Percentiles rank a stretch among this genome's conserved stretches.
Conservation (phyloP, 2,329 filamentous ascomycete genomes). For the Didymella segeticola region DNA sequence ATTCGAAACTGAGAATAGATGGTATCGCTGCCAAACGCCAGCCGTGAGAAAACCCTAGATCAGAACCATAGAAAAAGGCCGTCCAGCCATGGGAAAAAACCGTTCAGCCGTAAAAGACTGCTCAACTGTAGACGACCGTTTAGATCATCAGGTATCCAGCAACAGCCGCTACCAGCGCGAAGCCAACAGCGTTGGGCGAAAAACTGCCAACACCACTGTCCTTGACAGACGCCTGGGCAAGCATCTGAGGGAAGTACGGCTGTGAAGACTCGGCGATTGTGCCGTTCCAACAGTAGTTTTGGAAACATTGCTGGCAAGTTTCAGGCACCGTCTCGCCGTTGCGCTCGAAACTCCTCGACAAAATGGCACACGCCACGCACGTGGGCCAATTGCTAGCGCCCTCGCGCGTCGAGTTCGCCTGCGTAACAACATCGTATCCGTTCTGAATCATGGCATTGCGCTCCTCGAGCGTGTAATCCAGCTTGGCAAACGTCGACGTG, state of each 20-base stretch:
- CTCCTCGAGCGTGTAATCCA: conserved; percentile 67
- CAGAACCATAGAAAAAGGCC: not conserved
- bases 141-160: conserved; percentile 26
- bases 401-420: conserved; percentile 80
- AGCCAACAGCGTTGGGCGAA: conserved; percentile 30
- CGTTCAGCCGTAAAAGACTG: not conserved
- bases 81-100: not conserved
- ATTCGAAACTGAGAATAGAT: not conserved
- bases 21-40: conserved; percentile 15
- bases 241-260: conserved; percentile 38
- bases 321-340: conserved; percentile 73
- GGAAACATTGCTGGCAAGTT: conserved; percentile 78
- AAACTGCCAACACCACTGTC: conserved; percentile 32
- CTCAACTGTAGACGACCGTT: not conserved
- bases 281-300: conserved; percentile 93
- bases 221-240: conserved; percentile 11
- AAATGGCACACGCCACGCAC: conserved; percentile 87
- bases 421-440: conserved; percentile 82
- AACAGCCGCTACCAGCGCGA: conserved; percentile 27
- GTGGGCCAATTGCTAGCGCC: conserved; percentile 69
- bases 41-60: conserved; percentile 4
- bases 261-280: conserved; percentile 54
- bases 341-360: conserved; percentile 76
- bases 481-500: conserved; percentile 73
- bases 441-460: conserved; percentile 86